A percentile compares a stretch with the other conserved stretches of the same genome.
These are phyloP conservation scores for Naegleria gruberi DNA, from an alignment of 208 protist genomes.

Conservation along the genomic window DNA sequence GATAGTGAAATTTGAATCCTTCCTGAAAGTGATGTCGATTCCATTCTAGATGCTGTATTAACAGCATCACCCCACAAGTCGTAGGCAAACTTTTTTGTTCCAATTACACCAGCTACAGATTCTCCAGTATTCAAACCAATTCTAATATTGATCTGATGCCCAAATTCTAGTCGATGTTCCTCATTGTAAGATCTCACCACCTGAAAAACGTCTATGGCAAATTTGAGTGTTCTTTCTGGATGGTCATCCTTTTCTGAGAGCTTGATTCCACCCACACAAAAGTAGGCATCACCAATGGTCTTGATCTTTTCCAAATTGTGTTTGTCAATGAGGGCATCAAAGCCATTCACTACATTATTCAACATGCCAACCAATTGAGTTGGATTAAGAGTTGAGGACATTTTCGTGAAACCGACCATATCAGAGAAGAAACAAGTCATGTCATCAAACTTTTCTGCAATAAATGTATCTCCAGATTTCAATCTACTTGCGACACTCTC, in stretches of 20 bases:
- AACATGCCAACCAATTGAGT: not conserved
- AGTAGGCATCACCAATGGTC: not conserved
- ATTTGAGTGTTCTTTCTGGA: not conserved
- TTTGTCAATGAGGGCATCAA: not conserved
- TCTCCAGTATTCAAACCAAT: not conserved
- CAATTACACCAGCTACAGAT: not conserved
- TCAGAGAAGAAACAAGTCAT: constrained; percentile 22
- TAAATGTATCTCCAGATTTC: constrained; percentile 18
- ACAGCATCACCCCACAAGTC: not conserved
- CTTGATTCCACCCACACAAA: not conserved
- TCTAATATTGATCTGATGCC: not conserved
- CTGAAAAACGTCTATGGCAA: not conserved
- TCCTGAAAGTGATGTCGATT: constrained; percentile 26
- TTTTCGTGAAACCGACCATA: constrained; percentile 22
- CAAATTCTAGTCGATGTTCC: not conserved
- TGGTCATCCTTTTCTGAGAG: not conserved
- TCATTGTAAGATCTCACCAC: not conserved
- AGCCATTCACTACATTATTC: not conserved
- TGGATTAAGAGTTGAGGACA: not conserved
- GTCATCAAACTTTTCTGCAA: constrained; percentile 19
- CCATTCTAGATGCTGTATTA: not conserved
- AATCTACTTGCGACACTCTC: not conserved
- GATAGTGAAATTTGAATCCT: constrained; percentile 23
- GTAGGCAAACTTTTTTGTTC: not conserved
- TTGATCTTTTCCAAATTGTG: constrained; percentile 27